Evolutionary conservation across 1,284 basidiomycete species (phyloP).

Genomic region (Ganoderma lingzhi): DNA sequence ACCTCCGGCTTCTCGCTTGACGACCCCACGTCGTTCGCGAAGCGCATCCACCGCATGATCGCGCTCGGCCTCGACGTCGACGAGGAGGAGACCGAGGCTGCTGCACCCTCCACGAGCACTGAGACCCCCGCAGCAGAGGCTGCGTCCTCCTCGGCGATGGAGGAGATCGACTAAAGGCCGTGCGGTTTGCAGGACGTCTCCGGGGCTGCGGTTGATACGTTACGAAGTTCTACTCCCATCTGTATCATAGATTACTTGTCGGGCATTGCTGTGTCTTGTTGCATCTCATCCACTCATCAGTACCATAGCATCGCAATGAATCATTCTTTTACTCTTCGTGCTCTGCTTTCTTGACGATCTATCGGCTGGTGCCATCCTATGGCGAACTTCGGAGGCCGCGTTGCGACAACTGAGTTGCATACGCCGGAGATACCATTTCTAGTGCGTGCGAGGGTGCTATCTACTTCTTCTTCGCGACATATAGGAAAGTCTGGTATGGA

Average conservation of each 20-base stretch:
- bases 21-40: conserved; percentile 94
- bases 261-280: conserved; percentile 38
- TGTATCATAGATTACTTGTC: conserved; percentile 36
- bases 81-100: conserved; percentile 61
- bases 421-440: background rate
- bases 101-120: conserved; percentile 46
- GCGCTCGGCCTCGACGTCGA: conserved; percentile 85
- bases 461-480: conserved; percentile 51
- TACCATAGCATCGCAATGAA: conserved; percentile 35
- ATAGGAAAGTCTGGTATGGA: conserved; percentile 59
- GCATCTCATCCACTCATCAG: conserved; percentile 34
- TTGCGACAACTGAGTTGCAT: too few species aligned
- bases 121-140: conserved; percentile 60
- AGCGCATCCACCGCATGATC: conserved; percentile 98
- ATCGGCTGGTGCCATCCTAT: background rate
- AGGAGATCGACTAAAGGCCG: conserved; percentile 79
- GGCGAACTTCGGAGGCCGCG: background rate
- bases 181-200: conserved; percentile 17
- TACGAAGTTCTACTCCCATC: conserved; percentile 23
- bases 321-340: conserved; percentile 12
- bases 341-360: background rate
- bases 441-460: background rate
- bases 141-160: conserved; percentile 80
- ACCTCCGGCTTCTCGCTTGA: conserved; percentile 97
- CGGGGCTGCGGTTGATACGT: conserved; percentile 28